Evolutionary conservation across 768 basidiomycete species (phyloP).

Genomic region (Tulasnella sp.): DNA sequence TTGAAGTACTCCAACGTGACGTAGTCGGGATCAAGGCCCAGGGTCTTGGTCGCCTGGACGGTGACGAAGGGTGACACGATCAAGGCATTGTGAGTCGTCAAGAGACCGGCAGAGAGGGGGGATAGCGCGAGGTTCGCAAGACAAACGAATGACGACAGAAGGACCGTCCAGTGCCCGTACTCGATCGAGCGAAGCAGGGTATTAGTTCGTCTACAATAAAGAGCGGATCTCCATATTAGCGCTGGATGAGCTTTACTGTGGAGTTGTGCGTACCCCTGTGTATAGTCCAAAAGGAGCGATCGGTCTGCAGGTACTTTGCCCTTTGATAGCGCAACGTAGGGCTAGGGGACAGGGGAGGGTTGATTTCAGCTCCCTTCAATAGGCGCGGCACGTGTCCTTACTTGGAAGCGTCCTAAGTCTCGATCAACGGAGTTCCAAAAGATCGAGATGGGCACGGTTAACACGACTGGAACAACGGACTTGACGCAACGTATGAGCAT

Average conservation of each 20-base stretch:
- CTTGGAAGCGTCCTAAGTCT: slow-evolving; percentile 56
- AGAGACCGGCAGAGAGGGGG: slow-evolving; percentile 49
- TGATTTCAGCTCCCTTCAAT: too few relatives aligned
- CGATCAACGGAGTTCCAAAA: slow-evolving; percentile 54
- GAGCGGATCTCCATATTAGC: background rate
- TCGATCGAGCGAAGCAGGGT: slow-evolving; percentile 46
- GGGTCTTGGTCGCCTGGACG: slow-evolving; percentile 42
- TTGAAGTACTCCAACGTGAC: slow-evolving; percentile 50
- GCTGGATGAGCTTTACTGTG: slow-evolving; percentile 30
- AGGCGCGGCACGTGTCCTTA: slow-evolving; percentile 33
- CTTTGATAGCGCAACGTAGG: slow-evolving; percentile 55
- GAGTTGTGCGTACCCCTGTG: slow-evolving; percentile 36
- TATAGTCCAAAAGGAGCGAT: slow-evolving; percentile 64
- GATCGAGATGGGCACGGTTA: slow-evolving; percentile 49
- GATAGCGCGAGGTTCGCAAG: slow-evolving; percentile 49
- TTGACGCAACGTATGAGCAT: background rate
- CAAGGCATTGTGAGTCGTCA: slow-evolving; percentile 27
- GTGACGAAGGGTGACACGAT: background rate
- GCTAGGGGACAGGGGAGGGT: slow-evolving; percentile 41
- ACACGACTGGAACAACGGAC: slow-evolving; percentile 56
- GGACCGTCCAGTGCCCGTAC: slow-evolving; percentile 53
- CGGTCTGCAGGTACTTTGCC: slow-evolving; percentile 54
- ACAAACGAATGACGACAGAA: slow-evolving; percentile 51
- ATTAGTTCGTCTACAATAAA: slow-evolving; percentile 41
- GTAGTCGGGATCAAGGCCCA: slow-evolving; percentile 48